phyloP scores from a whole-genome alignment of 2,329 filamentous ascomycete genomes.

The Cladosporium velox region DNA sequence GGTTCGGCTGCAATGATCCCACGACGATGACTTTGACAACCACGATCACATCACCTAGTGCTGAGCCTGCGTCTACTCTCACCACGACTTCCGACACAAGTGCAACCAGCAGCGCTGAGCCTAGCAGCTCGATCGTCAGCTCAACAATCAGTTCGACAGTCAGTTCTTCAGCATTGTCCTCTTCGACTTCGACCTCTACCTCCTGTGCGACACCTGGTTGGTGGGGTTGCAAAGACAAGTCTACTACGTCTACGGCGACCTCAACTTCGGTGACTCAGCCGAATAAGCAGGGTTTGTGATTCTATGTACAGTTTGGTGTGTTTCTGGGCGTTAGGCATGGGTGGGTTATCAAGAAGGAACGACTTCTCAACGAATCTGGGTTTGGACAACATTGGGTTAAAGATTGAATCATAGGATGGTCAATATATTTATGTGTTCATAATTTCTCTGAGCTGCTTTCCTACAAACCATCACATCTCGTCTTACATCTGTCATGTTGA shows the following conservation, averaged over 20 bases:
- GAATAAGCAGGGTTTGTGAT: slow-evolving; percentile 4
- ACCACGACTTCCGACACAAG: slow-evolving; percentile 4
- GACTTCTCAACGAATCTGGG: not conserved
- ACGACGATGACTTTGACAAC: slow-evolving; percentile 25
- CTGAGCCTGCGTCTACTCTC: not conserved
- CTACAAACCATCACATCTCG: not conserved
- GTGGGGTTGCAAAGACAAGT: slow-evolving; percentile 65
- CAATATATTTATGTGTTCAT: not conserved
- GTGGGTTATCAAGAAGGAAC: not conserved
- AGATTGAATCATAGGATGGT: not conserved
- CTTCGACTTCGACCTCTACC: slow-evolving; percentile 35
- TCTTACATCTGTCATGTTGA: not conserved
- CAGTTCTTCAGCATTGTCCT: not conserved
- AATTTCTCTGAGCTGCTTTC: not conserved
- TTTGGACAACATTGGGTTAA: not conserved
- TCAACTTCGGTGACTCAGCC: not conserved
- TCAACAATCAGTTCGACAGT: not conserved
- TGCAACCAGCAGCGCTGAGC: slow-evolving; percentile 6
- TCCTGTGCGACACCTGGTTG: slow-evolving; percentile 65
- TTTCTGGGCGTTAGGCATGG: not conserved
- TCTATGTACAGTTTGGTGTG: not conserved
- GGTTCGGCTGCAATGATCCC: slow-evolving; percentile 66
- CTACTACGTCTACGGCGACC: slow-evolving; percentile 35
- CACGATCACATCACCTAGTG: slow-evolving; percentile 10
- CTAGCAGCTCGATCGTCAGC: not conserved